These are phyloP conservation scores for Microthlaspi erraticum DNA, from an alignment of 345 rosid genomes.

Conservation along the genomic window DNA sequence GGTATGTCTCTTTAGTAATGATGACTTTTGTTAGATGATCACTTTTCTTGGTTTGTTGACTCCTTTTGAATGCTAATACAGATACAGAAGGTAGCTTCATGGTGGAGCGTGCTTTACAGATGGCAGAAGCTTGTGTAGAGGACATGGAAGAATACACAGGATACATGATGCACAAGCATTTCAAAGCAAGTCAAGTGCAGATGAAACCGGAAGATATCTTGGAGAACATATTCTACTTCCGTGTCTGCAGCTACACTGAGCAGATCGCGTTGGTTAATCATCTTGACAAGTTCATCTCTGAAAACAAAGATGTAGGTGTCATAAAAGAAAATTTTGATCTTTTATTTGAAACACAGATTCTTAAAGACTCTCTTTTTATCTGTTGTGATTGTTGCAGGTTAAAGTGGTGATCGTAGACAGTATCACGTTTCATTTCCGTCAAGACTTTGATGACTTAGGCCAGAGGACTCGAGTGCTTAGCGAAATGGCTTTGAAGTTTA, in stretches of 20 bases:
- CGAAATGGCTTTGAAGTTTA: conserved; percentile 84
- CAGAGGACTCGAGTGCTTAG: conserved; percentile 78
- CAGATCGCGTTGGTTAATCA: conserved; percentile 80
- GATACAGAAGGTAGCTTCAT: conserved; percentile 98
- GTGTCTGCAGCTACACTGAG: conserved; percentile 87
- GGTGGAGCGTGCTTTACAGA: conserved; percentile 90
- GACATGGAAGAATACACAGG: conserved; percentile 67
- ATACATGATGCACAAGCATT: conserved; percentile 55
- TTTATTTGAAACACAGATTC: not conserved
- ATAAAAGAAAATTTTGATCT: not conserved
- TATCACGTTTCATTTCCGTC: conserved; percentile 94
- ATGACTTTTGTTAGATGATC: not conserved
- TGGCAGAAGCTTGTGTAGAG: conserved; percentile 78
- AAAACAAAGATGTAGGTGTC: conserved; percentile 75
- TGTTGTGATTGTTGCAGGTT: conserved; percentile 55
- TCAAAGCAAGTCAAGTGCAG: conserved; percentile 51
- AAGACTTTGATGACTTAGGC: conserved; percentile 88
- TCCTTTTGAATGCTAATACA: conserved; percentile 34
- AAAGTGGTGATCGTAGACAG: conserved; percentile 82
- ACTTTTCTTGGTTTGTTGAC: conserved; percentile 20
- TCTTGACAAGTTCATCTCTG: conserved; percentile 77
- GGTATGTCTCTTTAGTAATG: conserved; percentile 50
- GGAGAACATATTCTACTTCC: conserved; percentile 79
- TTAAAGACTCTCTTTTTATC: not conserved
- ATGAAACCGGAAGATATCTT: conserved; percentile 68